A percentile compares a stretch with the other conserved stretches of the same genome.
Conservation (phyloP, 768 basidiomycete genomes). For the Ephemerocybe angulata region DNA sequence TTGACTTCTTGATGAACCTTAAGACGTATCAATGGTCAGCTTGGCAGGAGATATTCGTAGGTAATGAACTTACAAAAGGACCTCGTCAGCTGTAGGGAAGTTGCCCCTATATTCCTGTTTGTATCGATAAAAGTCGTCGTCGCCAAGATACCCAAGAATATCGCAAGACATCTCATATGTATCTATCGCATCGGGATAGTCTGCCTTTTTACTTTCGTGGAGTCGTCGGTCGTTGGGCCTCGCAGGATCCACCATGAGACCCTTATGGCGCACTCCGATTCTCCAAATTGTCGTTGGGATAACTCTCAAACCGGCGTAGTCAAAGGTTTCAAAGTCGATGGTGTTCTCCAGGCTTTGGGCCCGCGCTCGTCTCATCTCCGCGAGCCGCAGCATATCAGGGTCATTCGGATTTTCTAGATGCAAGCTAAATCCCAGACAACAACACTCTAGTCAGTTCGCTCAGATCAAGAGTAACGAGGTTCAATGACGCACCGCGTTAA, state of each 20-base stretch:
- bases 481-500: no score
- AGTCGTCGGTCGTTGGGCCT: neutral
- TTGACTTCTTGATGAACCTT: conserved; percentile 9
- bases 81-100: conserved; percentile 7
- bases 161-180: neutral
- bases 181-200: neutral
- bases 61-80: conserved; percentile 9
- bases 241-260: neutral
- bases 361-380: neutral
- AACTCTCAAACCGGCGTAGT: neutral
- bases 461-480: no score
- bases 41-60: no score
- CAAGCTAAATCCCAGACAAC: no score
- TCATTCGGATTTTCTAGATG: conserved; percentile 11
- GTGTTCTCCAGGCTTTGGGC: neutral
- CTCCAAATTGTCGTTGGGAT: neutral
- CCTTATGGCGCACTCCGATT: neutral
- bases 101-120: no score
- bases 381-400: conserved; percentile 7
- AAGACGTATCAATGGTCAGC: neutral
- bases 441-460: no score
- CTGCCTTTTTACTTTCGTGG: neutral
- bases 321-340: conserved; percentile 1
- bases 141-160: neutral
- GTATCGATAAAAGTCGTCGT: conserved; percentile 6